phyloP scores from a whole-genome alignment of 2,329 filamentous ascomycete genomes.

The Calonectria pteridis region DNA sequence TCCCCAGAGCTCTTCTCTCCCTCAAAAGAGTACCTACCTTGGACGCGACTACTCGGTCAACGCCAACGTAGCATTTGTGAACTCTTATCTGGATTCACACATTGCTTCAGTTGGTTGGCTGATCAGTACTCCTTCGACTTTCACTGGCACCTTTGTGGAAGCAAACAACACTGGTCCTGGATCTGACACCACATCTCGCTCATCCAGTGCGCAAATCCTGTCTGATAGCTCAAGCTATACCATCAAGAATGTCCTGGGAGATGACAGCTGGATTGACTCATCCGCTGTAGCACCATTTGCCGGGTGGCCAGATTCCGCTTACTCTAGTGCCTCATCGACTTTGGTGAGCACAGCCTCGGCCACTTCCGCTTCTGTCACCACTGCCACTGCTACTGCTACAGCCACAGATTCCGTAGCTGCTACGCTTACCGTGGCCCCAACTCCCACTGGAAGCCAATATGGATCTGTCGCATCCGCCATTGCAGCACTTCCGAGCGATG shows the following conservation, averaged over 20 bases:
- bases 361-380: constrained; percentile 18
- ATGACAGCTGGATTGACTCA: constrained; percentile 49
- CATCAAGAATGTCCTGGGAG: constrained; percentile 50
- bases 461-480: constrained; percentile 57
- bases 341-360: not conserved
- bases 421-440: constrained; percentile 47
- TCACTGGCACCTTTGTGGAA: constrained; percentile 46
- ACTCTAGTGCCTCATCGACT: constrained; percentile 26
- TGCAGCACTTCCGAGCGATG: constrained; percentile 51
- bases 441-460: constrained; percentile 53
- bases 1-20: constrained; percentile 42
- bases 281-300: constrained; percentile 45
- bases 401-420: constrained; percentile 12
- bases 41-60: constrained; percentile 44
- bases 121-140: constrained; percentile 38
- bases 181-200: constrained; percentile 38
- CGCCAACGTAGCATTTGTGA: constrained; percentile 45
- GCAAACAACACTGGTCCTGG: constrained; percentile 50
- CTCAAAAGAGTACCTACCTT: constrained; percentile 42
- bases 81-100: constrained; percentile 46
- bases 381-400: constrained; percentile 27
- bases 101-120: constrained; percentile 45
- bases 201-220: constrained; percentile 38
- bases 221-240: constrained; percentile 65
- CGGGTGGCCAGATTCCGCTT: constrained; percentile 46